These are phyloP conservation scores for Claviceps sorghi DNA, from an alignment of 2,329 filamentous ascomycete species.

Conservation along the genomic window DNA sequence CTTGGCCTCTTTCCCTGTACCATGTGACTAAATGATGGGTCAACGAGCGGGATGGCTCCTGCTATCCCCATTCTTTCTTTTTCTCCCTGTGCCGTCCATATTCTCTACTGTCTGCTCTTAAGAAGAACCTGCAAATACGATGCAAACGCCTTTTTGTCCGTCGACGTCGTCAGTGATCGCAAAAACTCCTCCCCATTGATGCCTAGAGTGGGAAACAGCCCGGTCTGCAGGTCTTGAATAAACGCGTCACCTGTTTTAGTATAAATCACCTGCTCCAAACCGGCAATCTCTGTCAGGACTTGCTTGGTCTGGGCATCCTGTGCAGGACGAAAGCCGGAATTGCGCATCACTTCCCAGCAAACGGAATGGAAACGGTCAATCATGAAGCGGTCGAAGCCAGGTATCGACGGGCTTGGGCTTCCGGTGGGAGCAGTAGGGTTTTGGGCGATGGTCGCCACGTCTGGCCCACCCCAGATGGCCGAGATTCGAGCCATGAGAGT, in stretches of 20 bases:
- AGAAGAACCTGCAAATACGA: constrained; percentile 48
- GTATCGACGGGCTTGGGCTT: constrained; percentile 46
- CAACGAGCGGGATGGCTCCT: neutral
- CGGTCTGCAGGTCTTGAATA: constrained; percentile 49
- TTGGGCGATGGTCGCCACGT: constrained; percentile 44
- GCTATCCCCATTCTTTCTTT: neutral
- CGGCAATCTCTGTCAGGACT: constrained; percentile 76
- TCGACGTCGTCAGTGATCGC: constrained; percentile 40
- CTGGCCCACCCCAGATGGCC: constrained; percentile 77
- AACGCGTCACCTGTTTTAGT: constrained; percentile 77
- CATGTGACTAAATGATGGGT: neutral
- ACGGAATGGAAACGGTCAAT: constrained; percentile 77
- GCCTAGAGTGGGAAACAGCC: constrained; percentile 50
- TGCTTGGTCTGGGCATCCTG: constrained; percentile 76
- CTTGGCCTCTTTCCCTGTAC: neutral
- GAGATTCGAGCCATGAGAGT: constrained; percentile 72
- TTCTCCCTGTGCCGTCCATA: neutral
- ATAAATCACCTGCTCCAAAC: constrained; percentile 78
- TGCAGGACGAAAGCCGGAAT: constrained; percentile 63
- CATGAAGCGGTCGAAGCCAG: constrained; percentile 85
- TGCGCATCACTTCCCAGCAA: constrained; percentile 76
- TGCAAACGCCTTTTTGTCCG: constrained; percentile 47
- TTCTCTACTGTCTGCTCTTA: constrained; percentile 26
- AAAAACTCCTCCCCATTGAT: constrained; percentile 47
- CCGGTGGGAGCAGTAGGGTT: constrained; percentile 35